Evolutionary conservation across 306 rosid species (phyloP).

Genomic region (Sindora glabra): DNA sequence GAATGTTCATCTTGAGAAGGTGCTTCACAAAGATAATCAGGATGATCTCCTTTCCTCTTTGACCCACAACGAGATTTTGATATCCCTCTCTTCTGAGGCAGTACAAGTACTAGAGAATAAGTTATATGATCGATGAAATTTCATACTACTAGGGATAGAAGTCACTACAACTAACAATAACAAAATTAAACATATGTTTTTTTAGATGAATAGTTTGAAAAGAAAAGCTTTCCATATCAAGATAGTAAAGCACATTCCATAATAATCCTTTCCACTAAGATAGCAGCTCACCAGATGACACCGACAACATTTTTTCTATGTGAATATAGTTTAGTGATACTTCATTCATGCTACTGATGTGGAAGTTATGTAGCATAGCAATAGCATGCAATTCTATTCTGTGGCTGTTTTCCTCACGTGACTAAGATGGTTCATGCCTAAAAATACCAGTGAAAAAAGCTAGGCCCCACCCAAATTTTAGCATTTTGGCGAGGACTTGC

Average conservation of each 20-base stretch:
- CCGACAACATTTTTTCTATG: not conserved
- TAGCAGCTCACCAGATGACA: not conserved
- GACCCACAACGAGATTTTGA: conserved; percentile 25
- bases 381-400: not conserved
- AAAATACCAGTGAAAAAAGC: not conserved
- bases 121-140: not conserved
- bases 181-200: not conserved
- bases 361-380: not conserved
- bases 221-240: not conserved
- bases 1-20: conserved; percentile 13
- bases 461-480: not conserved
- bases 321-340: not conserved
- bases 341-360: not conserved
- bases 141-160: not conserved
- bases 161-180: not conserved
- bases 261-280: not conserved
- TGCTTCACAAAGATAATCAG: conserved; percentile 10
- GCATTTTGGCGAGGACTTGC: not conserved
- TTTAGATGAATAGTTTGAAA: not conserved
- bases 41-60: conserved; percentile 54
- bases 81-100: conserved; percentile 58
- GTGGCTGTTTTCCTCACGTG: not conserved
- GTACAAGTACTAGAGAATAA: conserved; percentile 11
- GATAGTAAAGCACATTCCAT: not conserved
- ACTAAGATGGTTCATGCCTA: not conserved